Evolutionary conservation across 2,329 filamentous ascomycete genomes (phyloP).

Genomic region (Fusarium subtropicale): DNA sequence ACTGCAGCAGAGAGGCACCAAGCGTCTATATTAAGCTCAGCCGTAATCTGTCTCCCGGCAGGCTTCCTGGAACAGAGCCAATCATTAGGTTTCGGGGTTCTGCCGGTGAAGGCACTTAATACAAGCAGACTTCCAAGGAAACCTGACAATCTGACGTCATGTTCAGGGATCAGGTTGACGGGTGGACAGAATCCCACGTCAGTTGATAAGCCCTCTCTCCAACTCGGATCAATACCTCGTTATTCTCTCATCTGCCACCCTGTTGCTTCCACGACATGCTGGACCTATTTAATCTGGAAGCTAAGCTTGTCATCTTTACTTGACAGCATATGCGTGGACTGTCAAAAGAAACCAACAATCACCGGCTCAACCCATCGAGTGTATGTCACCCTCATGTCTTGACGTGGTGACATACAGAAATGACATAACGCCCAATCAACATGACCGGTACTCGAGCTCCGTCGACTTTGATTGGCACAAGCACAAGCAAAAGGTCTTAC

Average conservation of each 20-base stretch:
- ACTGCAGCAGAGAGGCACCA: not conserved
- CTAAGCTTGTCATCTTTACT: not conserved
- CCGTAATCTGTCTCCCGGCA: not conserved
- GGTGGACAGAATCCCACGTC: constrained; percentile 1
- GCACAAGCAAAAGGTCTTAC: not conserved
- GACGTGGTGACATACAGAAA: not conserved
- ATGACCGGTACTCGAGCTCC: not conserved
- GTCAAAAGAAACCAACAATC: not conserved
- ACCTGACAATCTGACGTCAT: not conserved
- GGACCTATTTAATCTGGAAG: not conserved
- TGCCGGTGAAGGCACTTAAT: not conserved
- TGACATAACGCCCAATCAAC: not conserved
- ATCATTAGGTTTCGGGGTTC: not conserved
- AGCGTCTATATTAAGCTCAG: not conserved
- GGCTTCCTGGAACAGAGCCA: not conserved
- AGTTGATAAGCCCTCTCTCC: not conserved
- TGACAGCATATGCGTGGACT: no score
- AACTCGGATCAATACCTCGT: not conserved
- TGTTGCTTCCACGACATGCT: not conserved
- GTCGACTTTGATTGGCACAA: not conserved
- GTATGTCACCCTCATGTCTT: not conserved
- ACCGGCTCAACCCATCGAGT: not conserved
- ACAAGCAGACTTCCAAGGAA: constrained; percentile 5
- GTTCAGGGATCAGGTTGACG: not conserved
- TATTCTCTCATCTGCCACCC: not conserved